Evolutionary conservation across 352 stramenopile genomes (phyloP), one percentile per base, ranked within the genome.

Genomic region (Globisporangium mamillatum): DNA sequence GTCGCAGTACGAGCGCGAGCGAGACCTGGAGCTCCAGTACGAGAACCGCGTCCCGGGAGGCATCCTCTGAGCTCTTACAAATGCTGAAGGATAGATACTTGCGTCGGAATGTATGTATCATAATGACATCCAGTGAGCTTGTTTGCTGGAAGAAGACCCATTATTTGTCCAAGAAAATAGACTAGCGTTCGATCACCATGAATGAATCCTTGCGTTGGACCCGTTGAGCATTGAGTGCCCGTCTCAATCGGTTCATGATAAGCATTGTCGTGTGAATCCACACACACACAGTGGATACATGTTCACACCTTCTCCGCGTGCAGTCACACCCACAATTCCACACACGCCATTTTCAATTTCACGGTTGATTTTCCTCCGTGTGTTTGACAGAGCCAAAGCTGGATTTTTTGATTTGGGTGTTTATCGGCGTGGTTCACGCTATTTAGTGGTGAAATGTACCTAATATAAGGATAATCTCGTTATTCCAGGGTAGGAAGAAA

Each of bases 11-110:
- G 56, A 27, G 27, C 57, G 69, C 58, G 74, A 77, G 57, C 71
- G 68, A 16, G 68, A 75, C 55, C 65, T 70, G 46, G 63, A 67
- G 10, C 65, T 64, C 20, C 69, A 66, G 34, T 44, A 60, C 25
- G 48, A 53, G 24, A 60, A 56, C 20, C 67, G 52, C 22, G 69
- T 79, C 7, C 76, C 72, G 6, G 76, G 70, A 24, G 75, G 56
- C 46, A 71, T 86, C 68, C 67, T 86, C 63, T 86, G 76, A 62
- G n/a, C n/a, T 62, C 7, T 38, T 12, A 38, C 22, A 20, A 4
- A 29, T 20, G 25, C 25, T 41, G 54, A 56, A 20, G n/a, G 50
- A 24, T n/a, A 16, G 54, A 60, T 25, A n/a, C 16, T 59, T 4
- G 25, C 27, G 25, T 38, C 32, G 2, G 27, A 34, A 18, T 60